phyloP scores from a whole-genome alignment of 1,139 yeast genomes.

The Yamadazyma membranifaciens region DNA sequence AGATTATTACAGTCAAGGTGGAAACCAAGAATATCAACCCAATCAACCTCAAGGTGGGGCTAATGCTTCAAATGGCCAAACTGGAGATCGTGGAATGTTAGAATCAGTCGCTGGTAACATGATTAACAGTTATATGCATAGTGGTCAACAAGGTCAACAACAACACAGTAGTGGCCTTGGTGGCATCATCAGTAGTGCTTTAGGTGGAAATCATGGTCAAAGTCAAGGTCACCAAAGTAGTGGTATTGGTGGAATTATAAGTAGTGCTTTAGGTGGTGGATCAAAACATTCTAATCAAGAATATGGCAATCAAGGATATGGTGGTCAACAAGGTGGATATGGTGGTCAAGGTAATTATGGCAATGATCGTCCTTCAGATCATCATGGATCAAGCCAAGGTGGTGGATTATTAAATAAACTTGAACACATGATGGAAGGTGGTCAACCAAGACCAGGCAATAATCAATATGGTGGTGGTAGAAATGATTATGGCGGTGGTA shows the following conservation, averaged over 20 bases:
- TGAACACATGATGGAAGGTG: slow-evolving; percentile 13
- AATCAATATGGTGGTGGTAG: slow-evolving; percentile 11
- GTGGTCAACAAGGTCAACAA: slow-evolving; percentile 35
- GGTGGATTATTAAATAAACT: slow-evolving; percentile 14
- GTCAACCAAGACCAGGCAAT: slow-evolving; percentile 11
- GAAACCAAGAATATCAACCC: slow-evolving; percentile 19
- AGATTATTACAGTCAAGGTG: slow-evolving; percentile 55
- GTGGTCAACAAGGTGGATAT: slow-evolving; percentile 17
- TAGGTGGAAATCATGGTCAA: slow-evolving; percentile 17
- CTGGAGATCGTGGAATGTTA: slow-evolving; percentile 54
- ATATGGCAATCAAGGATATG: slow-evolving; percentile 18
- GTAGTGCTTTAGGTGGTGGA: slow-evolving; percentile 17
- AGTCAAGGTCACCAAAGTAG: slow-evolving; percentile 7
- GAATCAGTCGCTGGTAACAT: slow-evolving; percentile 59
- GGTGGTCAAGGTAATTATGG: slow-evolving; percentile 11
- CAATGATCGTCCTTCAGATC: slow-evolving; percentile 13
- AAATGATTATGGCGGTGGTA: slow-evolving; percentile 7
- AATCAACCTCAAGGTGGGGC: slow-evolving; percentile 7
- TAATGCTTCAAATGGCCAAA: slow-evolving; percentile 7
- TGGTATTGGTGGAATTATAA: slow-evolving; percentile 14
- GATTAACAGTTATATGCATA: slow-evolving; percentile 53
- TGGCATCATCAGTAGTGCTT: slow-evolving; percentile 63
- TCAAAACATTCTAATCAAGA: slow-evolving; percentile 12
- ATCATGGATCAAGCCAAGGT: slow-evolving; percentile 3
- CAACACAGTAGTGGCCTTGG: slow-evolving; percentile 43